Base-by-base conservation (phyloP, 2,329 filamentous ascomycete genomes). In the Diaporthe ampelina region DNA sequence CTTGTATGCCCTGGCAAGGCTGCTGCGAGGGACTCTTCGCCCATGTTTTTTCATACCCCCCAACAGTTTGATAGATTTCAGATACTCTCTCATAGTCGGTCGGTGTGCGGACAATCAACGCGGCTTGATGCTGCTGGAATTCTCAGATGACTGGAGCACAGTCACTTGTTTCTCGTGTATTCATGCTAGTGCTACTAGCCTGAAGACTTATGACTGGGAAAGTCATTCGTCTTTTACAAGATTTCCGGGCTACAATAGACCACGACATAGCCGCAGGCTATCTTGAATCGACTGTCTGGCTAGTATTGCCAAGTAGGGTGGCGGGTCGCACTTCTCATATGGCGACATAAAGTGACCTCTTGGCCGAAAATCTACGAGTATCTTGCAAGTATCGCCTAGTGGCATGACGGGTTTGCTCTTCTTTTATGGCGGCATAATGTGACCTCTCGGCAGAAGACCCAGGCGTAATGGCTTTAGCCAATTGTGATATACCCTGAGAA, bases 31-130 rank as follows among this genome's bases (percentile, higher is more conserved):
- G 52, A 70, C 52, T 70, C 29, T 43, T 43, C 40, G 52, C 29
- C 57, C 59, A 40, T 56, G 57, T 71, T 71, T 52, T 70, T 74
- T 43, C 67, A 74, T 71, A 74, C 67, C 65, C 67, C 72, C 67
- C 11, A 4, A 26, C 48, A 40, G 24, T 68, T 52, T 67, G 70
- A 74, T 74, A 74, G 72, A 74, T 63, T 40, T 57, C 50, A 57
- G 29, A 57, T 65, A 71, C 48, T 65, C 26, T 74, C 48, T 52
- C 50, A 56, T 70, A 54, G 35, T 54, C 45, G 59, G 21, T 29
- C 26, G 35, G n/a, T 24, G 59, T 67, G n/a, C 11, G 40, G 57
- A 37, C 52, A 56, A 45, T 48, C 43, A 35, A 68, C 26, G 67
- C 67, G 37, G 68, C 69, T 74, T 65, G 37, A 68, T 24, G 35